Conservation (phyloP, 2,329 filamentous ascomycete genomes). For the Ascochyta viciae-villosae region DNA sequence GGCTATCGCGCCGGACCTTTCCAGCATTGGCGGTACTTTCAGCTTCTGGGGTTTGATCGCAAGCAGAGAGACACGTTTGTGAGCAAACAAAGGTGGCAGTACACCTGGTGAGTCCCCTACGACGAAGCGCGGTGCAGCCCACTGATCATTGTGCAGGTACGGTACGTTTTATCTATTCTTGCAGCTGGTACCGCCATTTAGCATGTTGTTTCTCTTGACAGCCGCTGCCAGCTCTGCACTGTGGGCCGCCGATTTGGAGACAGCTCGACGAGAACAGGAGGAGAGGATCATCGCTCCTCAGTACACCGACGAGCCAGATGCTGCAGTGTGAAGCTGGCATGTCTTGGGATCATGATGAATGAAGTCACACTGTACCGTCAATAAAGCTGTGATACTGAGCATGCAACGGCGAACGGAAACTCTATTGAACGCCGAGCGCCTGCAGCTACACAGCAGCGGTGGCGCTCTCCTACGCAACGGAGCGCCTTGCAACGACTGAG, state of each 20-base stretch:
- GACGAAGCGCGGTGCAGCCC: neutral
- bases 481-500: neutral
- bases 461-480: neutral
- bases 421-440: neutral
- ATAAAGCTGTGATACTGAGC: neutral
- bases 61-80: slow-evolving; percentile 77
- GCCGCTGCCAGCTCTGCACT: slow-evolving; percentile 84
- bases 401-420: neutral
- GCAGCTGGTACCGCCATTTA: slow-evolving; percentile 86
- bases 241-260: slow-evolving; percentile 82
- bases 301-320: slow-evolving; percentile 43
- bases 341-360: neutral
- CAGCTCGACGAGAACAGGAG: slow-evolving; percentile 33
- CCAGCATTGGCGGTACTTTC: slow-evolving; percentile 89
- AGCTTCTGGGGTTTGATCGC: slow-evolving; percentile 76
- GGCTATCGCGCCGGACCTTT: slow-evolving; percentile 87
- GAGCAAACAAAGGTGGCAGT: slow-evolving; percentile 74
- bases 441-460: neutral
- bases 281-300: slow-evolving; percentile 24
- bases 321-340: slow-evolving; percentile 23
- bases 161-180: slow-evolving; percentile 83
- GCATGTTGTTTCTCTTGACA: slow-evolving; percentile 93
- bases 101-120: slow-evolving; percentile 69
- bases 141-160: slow-evolving; percentile 62
- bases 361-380: neutral